phyloP scores from a whole-genome alignment of 345 rosid species.

The Melaleuca alternifolia region DNA sequence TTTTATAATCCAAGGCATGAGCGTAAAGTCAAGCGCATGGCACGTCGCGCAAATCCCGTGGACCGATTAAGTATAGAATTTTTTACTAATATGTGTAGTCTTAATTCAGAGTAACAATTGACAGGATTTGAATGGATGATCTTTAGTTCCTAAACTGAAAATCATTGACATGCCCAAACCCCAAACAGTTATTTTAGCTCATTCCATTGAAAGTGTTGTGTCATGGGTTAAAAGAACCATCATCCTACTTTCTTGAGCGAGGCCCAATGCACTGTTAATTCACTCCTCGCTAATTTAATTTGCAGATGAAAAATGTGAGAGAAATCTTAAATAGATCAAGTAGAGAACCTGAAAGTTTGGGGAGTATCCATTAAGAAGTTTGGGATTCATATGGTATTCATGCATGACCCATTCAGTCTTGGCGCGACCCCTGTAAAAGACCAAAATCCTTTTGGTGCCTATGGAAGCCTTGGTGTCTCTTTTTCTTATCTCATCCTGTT shows the following conservation, averaged over 20 bases:
- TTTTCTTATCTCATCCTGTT: neutral
- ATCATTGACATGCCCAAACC: neutral
- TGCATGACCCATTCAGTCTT: neutral
- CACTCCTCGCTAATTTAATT: neutral
- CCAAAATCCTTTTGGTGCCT: neutral
- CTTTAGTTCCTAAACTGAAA: neutral
- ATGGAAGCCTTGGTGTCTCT: neutral
- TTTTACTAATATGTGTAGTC: rapidly evolving
- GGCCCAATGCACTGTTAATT: neutral
- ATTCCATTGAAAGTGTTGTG: neutral
- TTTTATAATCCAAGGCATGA: neutral
- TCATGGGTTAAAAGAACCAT: neutral
- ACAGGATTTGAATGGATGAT: neutral
- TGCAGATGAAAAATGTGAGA: neutral
- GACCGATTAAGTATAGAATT: neutral
- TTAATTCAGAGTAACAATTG: neutral
- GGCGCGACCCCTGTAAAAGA: neutral
- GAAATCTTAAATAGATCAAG: neutral
- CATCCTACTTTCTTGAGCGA: neutral
- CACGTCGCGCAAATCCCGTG: neutral
- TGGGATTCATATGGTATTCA: neutral
- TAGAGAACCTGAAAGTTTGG: neutral
- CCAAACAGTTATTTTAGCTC: neutral
- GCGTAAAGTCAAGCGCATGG: neutral
- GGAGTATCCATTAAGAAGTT: neutral